Evolutionary conservation across 805 yeast species (phyloP), one percentile per base, ranked within the genome.

Genomic region (Barnettozyma botsteinii): DNA sequence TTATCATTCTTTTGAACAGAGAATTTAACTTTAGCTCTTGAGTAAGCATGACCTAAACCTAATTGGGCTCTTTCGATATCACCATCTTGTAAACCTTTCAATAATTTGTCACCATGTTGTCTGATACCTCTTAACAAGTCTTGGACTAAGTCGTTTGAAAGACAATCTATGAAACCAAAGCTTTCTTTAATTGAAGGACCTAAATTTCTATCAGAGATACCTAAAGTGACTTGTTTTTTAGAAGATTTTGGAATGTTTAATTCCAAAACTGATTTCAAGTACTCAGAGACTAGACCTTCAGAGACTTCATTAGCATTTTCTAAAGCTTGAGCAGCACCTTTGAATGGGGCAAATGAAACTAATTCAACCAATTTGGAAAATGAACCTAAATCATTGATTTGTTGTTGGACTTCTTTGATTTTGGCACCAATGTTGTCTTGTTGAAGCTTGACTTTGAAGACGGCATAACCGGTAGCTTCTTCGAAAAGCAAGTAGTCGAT

Each of bases 291-390:
- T 55, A 89, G 75, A 59, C 98, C 98, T 70, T 93, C 98, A 51
- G 96, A 85, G 55, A 93, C 84, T 62, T 93, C 98, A 62, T 93
- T 93, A 53, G 98, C 97, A 62, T 93, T 93, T 67, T 91, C 98
- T 59, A 93, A 77, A 46, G 98, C 98, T 67, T 93, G 98, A 38
- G 98, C 98, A 46, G 98, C 98, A 58, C 97, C 97, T 68, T 93
- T 89, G 77, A 93, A 93, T 37, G 98, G 98, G 45, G 96, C 95
- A 68, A 93, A 93, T 13, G 96, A 85, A 21, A 86, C 94, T 42
- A 93, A 76, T 66, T 89, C 95, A 53, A 93, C 81, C 72, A 91
- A 72, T 70, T 93, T 93, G 56, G 96, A 85, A 62, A 93, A 89
- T 61, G 79, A 75, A 48, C 81, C 81, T 51, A 93, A 76, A 58